Percentiles rank a stretch among this genome's conserved stretches.
Conservation (phyloP, 306 rosid species). For the Vigna angularis region DNA sequence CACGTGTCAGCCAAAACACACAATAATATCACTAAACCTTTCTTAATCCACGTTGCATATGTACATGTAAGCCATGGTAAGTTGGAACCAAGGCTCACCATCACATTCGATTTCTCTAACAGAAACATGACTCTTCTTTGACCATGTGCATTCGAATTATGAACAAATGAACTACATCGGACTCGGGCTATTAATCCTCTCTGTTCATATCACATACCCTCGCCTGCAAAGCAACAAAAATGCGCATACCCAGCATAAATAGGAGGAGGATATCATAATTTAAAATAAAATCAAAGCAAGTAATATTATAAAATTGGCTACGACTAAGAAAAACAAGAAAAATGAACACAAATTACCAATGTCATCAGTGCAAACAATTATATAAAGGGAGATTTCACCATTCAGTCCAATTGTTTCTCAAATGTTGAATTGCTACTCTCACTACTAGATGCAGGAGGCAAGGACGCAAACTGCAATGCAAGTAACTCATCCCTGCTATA, state of each 20-base stretch:
- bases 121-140: conserved; percentile 23
- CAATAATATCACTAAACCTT: no score
- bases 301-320: background rate
- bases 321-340: background rate
- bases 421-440: conserved; percentile 28
- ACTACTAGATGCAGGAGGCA: conserved; percentile 40
- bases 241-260: conserved; percentile 34
- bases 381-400: conserved; percentile 9
- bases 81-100: background rate
- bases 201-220: conserved; percentile 17
- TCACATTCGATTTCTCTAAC: conserved; percentile 18
- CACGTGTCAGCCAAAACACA: no score
- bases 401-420: conserved; percentile 31
- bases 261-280: background rate
- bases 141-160: background rate
- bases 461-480: conserved; percentile 57
- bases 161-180: background rate
- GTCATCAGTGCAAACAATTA: background rate
- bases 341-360: background rate
- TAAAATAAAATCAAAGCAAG: background rate
- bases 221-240: conserved; percentile 23
- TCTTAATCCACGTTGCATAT: no score
- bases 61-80: no score
- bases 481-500: conserved; percentile 82
- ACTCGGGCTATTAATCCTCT: conserved; percentile 12